Conservation (phyloP, 352 stramenopile species). For the Globisporangium polare region DNA sequence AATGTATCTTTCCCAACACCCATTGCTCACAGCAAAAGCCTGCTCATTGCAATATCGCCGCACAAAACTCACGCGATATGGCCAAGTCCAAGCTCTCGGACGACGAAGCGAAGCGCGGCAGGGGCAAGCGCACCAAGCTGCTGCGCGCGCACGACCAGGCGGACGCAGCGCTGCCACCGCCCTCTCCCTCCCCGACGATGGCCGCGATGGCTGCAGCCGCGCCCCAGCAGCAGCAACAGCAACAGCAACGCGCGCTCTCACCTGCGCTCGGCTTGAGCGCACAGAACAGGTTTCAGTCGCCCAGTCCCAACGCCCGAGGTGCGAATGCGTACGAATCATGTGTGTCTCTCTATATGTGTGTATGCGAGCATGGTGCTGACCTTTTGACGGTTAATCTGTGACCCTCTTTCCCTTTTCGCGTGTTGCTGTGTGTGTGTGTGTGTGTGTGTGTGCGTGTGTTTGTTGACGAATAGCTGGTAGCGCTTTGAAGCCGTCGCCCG, state of each 20-base stretch:
- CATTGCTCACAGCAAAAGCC: neutral
- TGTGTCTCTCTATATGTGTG: neutral
- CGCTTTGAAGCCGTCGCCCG: conserved; percentile 58
- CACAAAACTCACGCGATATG: conserved; percentile 16
- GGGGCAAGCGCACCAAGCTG: conserved; percentile 53
- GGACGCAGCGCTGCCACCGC: conserved; percentile 17
- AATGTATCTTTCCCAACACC: neutral
- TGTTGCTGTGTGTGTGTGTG: neutral
- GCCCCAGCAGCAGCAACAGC: neutral
- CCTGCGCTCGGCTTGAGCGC: conserved; percentile 14
- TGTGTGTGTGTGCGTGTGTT: no score
- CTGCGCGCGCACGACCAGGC: conserved; percentile 33
- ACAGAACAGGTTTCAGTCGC: conserved; percentile 41
- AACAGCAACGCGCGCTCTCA: conserved; percentile 5
- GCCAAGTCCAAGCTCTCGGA: conserved; percentile 53
- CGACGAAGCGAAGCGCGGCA: conserved; percentile 66
- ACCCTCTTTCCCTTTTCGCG: neutral
- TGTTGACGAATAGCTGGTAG: conserved; percentile 11
- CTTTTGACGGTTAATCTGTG: neutral
- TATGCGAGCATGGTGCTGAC: neutral
- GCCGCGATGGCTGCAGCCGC: conserved; percentile 12
- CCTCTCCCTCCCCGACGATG: conserved; percentile 9
- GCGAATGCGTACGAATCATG: neutral
- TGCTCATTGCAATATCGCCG: neutral
- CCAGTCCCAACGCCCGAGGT: conserved; percentile 36